phyloP scores from a whole-genome alignment of 2,329 filamentous ascomycete species.

The Pyricularia grisea region DNA sequence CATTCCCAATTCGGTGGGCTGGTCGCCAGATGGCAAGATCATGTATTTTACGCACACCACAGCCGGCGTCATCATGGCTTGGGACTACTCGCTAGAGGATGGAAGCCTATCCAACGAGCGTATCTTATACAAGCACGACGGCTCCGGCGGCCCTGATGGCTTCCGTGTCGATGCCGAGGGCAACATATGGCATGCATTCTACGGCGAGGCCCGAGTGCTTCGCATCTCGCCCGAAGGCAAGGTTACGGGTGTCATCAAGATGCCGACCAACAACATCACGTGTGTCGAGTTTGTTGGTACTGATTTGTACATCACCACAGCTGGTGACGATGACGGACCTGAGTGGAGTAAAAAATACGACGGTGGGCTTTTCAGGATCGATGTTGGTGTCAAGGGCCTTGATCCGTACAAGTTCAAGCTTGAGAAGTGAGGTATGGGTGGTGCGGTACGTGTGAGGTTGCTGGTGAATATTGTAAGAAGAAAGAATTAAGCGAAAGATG shows the following conservation, averaged over 20 bases:
- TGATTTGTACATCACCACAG: conserved; percentile 71
- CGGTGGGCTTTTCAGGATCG: conserved; percentile 65
- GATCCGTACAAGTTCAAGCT: conserved; percentile 56
- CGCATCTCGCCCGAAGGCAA: conserved; percentile 59
- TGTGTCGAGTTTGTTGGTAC: conserved; percentile 73
- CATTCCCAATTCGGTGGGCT: conserved; percentile 80
- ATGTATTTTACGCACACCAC: conserved; percentile 82
- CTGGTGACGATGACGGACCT: conserved; percentile 54
- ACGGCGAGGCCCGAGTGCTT: conserved; percentile 66
- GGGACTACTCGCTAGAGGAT: conserved; percentile 59
- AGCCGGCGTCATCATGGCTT: conserved; percentile 59
- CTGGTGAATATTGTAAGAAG: not conserved
- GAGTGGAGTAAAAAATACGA: conserved; percentile 54
- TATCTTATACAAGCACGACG: conserved; percentile 62
- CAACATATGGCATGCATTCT: conserved; percentile 84
- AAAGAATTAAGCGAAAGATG: not conserved
- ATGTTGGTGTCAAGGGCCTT: conserved; percentile 64
- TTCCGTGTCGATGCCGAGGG: conserved; percentile 77
- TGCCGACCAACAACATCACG: conserved; percentile 73
- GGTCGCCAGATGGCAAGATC: conserved; percentile 61
- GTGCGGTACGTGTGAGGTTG: not conserved
- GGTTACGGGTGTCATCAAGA: conserved; percentile 62
- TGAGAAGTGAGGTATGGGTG: not conserved
- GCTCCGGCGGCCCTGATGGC: conserved; percentile 66
- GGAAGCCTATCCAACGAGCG: conserved; percentile 60